phyloP scores from a whole-genome alignment of 208 protist species.

The Leptomonas pyrrhocoris region DNA sequence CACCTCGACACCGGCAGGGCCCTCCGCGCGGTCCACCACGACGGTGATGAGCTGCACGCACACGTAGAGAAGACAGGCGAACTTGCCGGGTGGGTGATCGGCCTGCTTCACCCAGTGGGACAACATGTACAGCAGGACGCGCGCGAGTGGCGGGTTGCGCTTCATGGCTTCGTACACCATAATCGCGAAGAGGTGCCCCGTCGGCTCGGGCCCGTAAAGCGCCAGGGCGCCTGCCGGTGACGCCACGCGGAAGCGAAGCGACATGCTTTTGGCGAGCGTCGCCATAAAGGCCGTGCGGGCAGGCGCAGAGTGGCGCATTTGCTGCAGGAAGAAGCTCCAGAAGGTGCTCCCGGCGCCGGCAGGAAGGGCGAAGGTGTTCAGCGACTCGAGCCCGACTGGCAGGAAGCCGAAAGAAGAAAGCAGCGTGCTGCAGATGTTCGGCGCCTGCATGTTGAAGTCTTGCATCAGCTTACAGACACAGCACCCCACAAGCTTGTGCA shows the following conservation, averaged over 20 bases:
- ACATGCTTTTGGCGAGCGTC: slow-evolving; percentile 80
- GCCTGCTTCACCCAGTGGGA: slow-evolving; percentile 84
- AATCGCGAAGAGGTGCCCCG: slow-evolving; percentile 80
- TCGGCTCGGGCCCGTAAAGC: slow-evolving; percentile 54
- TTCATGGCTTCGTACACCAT: slow-evolving; percentile 92
- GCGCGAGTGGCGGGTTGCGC: slow-evolving; percentile 77
- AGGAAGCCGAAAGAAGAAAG: slow-evolving; percentile 83
- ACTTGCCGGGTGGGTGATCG: slow-evolving; percentile 75
- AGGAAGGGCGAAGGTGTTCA: slow-evolving; percentile 81
- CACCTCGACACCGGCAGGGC: slow-evolving; percentile 59
- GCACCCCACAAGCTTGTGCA: slow-evolving; percentile 85
- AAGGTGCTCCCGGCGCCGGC: slow-evolving; percentile 84
- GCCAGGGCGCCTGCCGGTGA: slow-evolving; percentile 69
- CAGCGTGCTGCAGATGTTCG: slow-evolving; percentile 79
- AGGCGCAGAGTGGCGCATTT: slow-evolving; percentile 84
- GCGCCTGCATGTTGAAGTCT: slow-evolving; percentile 90
- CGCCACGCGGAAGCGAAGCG: slow-evolving; percentile 81
- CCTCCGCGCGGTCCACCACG: slow-evolving; percentile 58
- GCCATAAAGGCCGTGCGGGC: slow-evolving; percentile 86
- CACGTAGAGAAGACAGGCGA: slow-evolving; percentile 84
- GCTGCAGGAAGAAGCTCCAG: slow-evolving; percentile 85
- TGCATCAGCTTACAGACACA: slow-evolving; percentile 91
- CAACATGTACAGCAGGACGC: slow-evolving; percentile 85
- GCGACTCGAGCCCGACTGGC: slow-evolving; percentile 61
- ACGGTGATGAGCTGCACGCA: slow-evolving; percentile 80